phyloP scores from a whole-genome alignment of 1,284 basidiomycete genomes.

The Ceratobasidium sp. region DNA sequence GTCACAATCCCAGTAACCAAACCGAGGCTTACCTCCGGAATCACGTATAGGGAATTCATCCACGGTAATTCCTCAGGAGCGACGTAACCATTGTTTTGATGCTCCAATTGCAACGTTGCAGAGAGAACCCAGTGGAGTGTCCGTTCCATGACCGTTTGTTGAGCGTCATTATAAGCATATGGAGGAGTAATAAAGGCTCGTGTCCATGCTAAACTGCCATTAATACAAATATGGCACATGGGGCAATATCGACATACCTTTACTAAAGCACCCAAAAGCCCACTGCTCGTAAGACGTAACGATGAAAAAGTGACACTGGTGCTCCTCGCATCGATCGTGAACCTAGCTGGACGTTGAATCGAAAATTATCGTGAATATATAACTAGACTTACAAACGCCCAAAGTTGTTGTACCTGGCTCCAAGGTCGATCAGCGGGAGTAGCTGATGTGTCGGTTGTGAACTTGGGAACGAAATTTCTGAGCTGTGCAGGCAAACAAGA shows the following conservation, averaged over 20 bases:
- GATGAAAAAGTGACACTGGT: conserved; percentile 35
- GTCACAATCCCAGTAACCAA: neutral
- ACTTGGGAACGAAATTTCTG: conserved; percentile 35
- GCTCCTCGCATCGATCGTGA: conserved; percentile 38
- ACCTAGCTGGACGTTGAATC: conserved; percentile 3
- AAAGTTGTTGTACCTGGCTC: conserved; percentile 32
- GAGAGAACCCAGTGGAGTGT: conserved; percentile 36
- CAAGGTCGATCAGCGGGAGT: conserved; percentile 27
- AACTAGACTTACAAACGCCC: conserved; percentile 31
- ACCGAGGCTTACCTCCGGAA: conserved; percentile 15
- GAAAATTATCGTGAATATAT: neutral
- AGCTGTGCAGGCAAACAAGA: neutral
- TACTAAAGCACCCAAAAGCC: conserved; percentile 37
- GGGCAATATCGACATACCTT: conserved; percentile 1
- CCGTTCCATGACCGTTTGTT: conserved; percentile 32
- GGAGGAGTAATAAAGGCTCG: conserved; percentile 28
- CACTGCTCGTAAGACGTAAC: conserved; percentile 35
- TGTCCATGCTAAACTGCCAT: conserved; percentile 6
- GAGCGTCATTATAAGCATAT: conserved; percentile 19
- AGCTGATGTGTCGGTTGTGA: neutral
- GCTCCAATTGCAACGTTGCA: conserved; percentile 33
- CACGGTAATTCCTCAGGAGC: conserved; percentile 29
- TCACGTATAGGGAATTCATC: conserved; percentile 35
- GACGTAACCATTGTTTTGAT: conserved; percentile 27
- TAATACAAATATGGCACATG: neutral